Base-by-base conservation (phyloP, 2,329 filamentous ascomycete species). In the Fusarium mangiferae region DNA sequence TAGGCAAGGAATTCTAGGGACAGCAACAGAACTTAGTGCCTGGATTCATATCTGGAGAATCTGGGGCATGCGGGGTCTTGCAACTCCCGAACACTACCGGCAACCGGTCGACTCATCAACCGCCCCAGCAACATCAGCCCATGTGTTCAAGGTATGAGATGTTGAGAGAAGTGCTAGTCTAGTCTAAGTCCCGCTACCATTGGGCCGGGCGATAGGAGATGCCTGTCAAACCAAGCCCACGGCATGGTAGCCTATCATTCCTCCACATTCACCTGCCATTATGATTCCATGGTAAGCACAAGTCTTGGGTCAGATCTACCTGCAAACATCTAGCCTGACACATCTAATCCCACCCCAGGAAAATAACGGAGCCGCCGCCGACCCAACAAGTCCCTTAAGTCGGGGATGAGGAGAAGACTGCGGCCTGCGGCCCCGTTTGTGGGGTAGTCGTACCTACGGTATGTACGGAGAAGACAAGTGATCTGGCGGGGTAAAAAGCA, bases 271-370 rank as follows among this genome's bases (percentile, higher is more conserved):
- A 52, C 54, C 45, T 71, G 46, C 62, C 38, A 48, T 55, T 15
- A 39, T 61, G 49, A 52, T 26, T 59, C 51, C 56, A 41, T 61
- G 38, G 49, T 35, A 39, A 55, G 57, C 66, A 48, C 41, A 65
- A 73, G 57, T 75, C 68, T 67, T 72, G 62, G 66, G 72, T 58
- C 60, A 75, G 72, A 75, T 72, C 72, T 74, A n/a, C 63, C 44
- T 61, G 46, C 67, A 70, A 46, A 22, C n/a, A 60, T 51, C 59
- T 68, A 41, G 39, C 48, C 52, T 60, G 58, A 46, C 57, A 59
- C 33, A 42, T 69, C 55, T 72, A 74, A 62, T 44, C 48, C 35
- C 72, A 72, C 72, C 30, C 68, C 64, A 26, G 22, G 35, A 41
- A 39, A 62, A 41, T 45, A 61, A 70, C 67, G 67, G 66, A 70